Base-by-base conservation (phyloP, 306 rosid species). In the Citrullus amarus region DNA sequence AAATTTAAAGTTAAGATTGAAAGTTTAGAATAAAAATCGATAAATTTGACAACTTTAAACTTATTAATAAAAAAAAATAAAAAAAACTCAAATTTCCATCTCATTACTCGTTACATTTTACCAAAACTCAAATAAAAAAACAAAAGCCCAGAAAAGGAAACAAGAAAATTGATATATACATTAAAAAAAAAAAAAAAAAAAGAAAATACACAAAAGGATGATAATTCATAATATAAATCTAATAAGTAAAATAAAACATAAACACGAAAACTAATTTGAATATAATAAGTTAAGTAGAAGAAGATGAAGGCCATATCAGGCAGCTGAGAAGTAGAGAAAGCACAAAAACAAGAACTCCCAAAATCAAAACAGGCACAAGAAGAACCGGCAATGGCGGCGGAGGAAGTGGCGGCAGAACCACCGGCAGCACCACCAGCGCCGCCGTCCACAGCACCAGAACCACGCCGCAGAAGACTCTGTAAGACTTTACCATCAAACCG, bases 381-480 rank as follows among this genome's bases (percentile, higher is more conserved):
- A 79, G 43, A 12, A 79, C 70, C 60, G 65, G 34, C 71, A 79
- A 44, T 32, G 82, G 82, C 13, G 82, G 82, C 20, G 82, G 82
- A 16, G 82, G 82, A n/a, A 79, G 77, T 25, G 82, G 82, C 53
- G 82, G 82, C 70, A 79, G n/a, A 15, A 79, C 51, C 25, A 79
- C 4, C 18, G 82, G 82, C 20, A 79, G 60, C 6, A 79, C 36
- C 82, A 79, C 39, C 10, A 79, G 57, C 58, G 82, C 73, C 22
- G 51, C 55, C n/a, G 78, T 79, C 12, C 63, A 69, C 30, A 79
- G 16, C n/a, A 57, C 68, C 50, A 79, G 34, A 57, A 79, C 78
- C 32, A 79, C 2, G 69, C 46, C 13, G 71, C 71, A 57, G 38
- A 43, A 14, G 15, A 70, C 20, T 69, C 59, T 58, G 48, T 30